Evolutionary conservation across 2,329 filamentous ascomycete genomes (phyloP), one percentile per base, ranked within the genome.

Genomic region (Ophiocordyceps australis): DNA sequence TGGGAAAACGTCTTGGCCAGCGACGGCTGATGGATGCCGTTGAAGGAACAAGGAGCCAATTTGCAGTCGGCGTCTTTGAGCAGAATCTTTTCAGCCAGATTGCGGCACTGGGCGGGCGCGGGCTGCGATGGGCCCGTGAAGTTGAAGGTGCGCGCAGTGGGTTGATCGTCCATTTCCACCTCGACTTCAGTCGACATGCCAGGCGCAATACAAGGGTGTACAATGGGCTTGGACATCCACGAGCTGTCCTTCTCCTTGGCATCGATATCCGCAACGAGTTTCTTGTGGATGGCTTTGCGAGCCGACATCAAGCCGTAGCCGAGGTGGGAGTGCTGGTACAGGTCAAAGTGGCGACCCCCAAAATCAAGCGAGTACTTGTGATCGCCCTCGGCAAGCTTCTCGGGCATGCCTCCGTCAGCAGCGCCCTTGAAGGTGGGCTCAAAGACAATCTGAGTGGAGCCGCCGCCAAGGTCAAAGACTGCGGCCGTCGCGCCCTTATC

Each of bases 241-340:
- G 66, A 49, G 35, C 63, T 54, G 36, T 71, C 65, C 14, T 50
- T 51, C 32, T 61, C 60, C 41, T 74, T 67, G 38, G 65, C 62
- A 46, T 75, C 62, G 41, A 82, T 62, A 30, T 78, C 71, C 34
- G 82, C 64, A 25, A 94, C 53, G 28, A 98, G 61, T 18, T 64
- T 59, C 38, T 68, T 65, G 56, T 94, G 82, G 27, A 98, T 71
- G 33, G 85, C 68, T 30, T 91, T 75, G 37, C 89, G 81, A 21
- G 89, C 91, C 36, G 81, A 74, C 85, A 95, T 98, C 31, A 98
- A 64, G 35, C 89, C 89, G 46, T 92, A 98, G 36, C 86, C 86
- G 30, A 98, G 70, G 54, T 98, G 92, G 9, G 86, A 95, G 59
- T 98, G 86, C 53, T 98, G 89, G 59, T 98, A 98, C 20, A 98